Conservation (phyloP, 768 basidiomycete genomes). For the Boletales sp. region DNA sequence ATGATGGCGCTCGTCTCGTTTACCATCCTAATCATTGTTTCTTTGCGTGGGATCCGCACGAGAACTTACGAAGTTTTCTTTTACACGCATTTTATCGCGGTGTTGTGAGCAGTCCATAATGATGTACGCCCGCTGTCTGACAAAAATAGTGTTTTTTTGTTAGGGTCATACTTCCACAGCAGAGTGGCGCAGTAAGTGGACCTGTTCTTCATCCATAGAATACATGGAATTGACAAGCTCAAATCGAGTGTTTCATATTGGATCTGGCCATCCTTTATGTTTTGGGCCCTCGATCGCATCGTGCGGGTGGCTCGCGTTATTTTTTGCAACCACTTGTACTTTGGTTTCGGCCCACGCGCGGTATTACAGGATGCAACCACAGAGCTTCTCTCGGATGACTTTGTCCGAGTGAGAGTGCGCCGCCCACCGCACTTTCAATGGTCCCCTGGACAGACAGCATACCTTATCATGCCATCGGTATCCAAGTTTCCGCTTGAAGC, state of each 20-base stretch:
- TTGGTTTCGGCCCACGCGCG: conserved; percentile 26
- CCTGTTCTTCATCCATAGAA: neutral
- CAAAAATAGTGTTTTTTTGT: conserved; percentile 26
- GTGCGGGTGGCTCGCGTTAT: conserved; percentile 44
- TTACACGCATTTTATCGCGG: conserved; percentile 41
- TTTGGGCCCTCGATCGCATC: conserved; percentile 45
- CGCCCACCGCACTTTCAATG: conserved; percentile 48
- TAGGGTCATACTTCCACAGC: conserved; percentile 42
- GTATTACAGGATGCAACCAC: conserved; percentile 34
- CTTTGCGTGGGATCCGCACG: conserved; percentile 46
- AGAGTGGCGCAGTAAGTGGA: conserved; percentile 13
- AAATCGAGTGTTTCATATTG: conserved; percentile 18
- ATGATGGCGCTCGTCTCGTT: conserved; percentile 37
- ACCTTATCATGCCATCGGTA: conserved; percentile 46
- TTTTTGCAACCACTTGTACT: conserved; percentile 41
- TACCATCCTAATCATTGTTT: conserved; percentile 41
- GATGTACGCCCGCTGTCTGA: neutral
- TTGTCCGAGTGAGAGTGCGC: conserved; percentile 44
- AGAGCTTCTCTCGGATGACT: conserved; percentile 42
- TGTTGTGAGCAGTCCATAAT: conserved; percentile 30
- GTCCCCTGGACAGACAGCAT: conserved; percentile 54
- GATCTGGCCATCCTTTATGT: conserved; percentile 30
- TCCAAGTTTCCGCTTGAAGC: conserved; percentile 46
- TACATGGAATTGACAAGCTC: neutral
- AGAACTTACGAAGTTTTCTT: conserved; percentile 52